phyloP scores from a whole-genome alignment of 2,329 filamentous ascomycete genomes.

The Exophiala aquamarina region DNA sequence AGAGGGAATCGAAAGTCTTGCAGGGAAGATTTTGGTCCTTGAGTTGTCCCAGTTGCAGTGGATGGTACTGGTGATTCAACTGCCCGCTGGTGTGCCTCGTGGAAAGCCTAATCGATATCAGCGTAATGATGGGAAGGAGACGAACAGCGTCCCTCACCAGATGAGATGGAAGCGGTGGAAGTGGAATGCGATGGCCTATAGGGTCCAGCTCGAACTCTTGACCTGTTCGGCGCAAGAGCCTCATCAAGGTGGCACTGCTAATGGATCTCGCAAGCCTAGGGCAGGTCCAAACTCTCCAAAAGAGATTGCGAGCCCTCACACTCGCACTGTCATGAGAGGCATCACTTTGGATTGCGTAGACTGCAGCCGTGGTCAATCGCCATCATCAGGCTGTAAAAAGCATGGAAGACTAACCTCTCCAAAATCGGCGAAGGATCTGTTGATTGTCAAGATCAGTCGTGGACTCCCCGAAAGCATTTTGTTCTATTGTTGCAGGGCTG shows the following conservation, averaged over 20 bases:
- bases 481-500: slow-evolving; percentile 14
- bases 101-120: too few relatives aligned
- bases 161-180: slow-evolving; percentile 23
- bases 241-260: slow-evolving; percentile 40
- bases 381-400: slow-evolving; percentile 14
- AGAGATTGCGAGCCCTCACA: slow-evolving; percentile 51
- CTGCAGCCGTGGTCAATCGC: slow-evolving; percentile 32
- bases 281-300: slow-evolving; percentile 54
- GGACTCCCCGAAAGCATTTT: slow-evolving; percentile 9
- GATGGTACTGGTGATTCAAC: not conserved
- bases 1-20: slow-evolving; percentile 10
- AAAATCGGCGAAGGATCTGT: slow-evolving; percentile 43
- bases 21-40: slow-evolving; percentile 27
- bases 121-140: too few relatives aligned
- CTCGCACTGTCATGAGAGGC: slow-evolving; percentile 42
- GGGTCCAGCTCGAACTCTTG: slow-evolving; percentile 40
- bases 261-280: slow-evolving; percentile 37
- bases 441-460: slow-evolving; percentile 9
- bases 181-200: slow-evolving; percentile 28
- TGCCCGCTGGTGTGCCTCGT: too few relatives aligned
- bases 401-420: slow-evolving; percentile 45
- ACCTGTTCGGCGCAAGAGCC: slow-evolving; percentile 36
- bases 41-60: slow-evolving; percentile 28
- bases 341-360: slow-evolving; percentile 47
- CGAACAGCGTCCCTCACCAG: too few relatives aligned